Evolutionary conservation across 192 early-diverging fungal species (phyloP).

Genomic region (Linnemannia hyalina): DNA sequence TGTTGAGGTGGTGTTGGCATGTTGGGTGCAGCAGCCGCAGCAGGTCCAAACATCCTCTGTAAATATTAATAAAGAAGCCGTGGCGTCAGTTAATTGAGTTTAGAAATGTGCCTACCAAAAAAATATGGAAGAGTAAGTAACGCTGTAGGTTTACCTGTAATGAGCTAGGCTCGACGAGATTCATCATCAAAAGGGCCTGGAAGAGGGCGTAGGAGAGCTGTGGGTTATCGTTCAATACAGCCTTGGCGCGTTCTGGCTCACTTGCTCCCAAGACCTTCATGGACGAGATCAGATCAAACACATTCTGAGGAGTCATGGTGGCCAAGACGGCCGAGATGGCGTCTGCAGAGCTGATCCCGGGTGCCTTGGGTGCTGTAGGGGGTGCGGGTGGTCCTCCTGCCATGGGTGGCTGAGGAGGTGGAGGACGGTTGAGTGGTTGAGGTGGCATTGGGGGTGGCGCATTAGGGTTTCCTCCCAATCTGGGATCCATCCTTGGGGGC

Average conservation of each 20-base stretch:
- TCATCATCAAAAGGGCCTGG: constrained; percentile 84
- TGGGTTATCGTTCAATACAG: constrained; percentile 81
- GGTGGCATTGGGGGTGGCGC: constrained; percentile 5
- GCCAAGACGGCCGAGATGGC: constrained; percentile 49
- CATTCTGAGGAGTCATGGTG: constrained; percentile 47
- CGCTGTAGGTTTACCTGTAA: constrained; percentile 60
- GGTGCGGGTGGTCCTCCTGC: constrained; percentile 22
- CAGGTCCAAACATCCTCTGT: constrained; percentile 1
- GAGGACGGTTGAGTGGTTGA: constrained; percentile 17
- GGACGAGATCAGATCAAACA: constrained; percentile 44
- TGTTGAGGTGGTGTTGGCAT: constrained; percentile 31
- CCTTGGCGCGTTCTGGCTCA: constrained; percentile 75
- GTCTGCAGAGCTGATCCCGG: constrained; percentile 26
- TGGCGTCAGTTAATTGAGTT: too few species aligned
- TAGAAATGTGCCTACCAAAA: not conserved
- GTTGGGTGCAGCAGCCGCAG: constrained; percentile 13
- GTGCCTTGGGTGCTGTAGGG: constrained; percentile 10
- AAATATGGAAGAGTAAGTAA: not conserved
- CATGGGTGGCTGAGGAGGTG: constrained; percentile 8
- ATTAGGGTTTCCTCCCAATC: constrained; percentile 19
- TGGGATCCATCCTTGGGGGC: constrained; percentile 30
- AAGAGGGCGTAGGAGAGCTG: constrained; percentile 88
- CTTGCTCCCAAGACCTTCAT: constrained; percentile 56
- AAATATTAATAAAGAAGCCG: not conserved
- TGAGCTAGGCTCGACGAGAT: constrained; percentile 77